phyloP scores from a whole-genome alignment of 2,329 filamentous ascomycete genomes.

The Penicillium italicum region DNA sequence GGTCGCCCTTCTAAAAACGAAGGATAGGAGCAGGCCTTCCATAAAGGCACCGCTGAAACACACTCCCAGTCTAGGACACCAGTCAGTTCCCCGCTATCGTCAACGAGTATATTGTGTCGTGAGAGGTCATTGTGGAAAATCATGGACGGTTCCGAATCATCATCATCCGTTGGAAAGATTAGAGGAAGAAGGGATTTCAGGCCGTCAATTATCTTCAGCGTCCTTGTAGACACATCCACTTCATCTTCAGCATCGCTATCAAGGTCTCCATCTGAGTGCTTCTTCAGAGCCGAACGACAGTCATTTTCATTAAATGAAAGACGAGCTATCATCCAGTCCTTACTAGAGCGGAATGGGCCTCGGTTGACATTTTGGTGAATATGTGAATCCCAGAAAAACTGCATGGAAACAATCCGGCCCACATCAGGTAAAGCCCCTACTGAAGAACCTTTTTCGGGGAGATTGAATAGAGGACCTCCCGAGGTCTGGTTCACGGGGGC shows the following conservation, averaged over 20 bases:
- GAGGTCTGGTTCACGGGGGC: too few species aligned
- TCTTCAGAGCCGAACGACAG: constrained; percentile 5
- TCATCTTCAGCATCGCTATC: constrained; percentile 13
- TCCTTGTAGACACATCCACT: constrained; percentile 11
- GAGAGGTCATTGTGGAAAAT: constrained; percentile 15
- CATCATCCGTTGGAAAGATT: constrained; percentile 2
- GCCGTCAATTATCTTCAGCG: constrained; percentile 5
- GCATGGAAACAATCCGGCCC: constrained; percentile 16
- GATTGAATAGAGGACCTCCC: neutral
- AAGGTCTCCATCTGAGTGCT: constrained; percentile 5
- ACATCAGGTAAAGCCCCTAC: neutral
- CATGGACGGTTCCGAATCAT: constrained; percentile 9
- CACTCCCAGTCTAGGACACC: constrained; percentile 20
- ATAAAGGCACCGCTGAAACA: constrained; percentile 18
- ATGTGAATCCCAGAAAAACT: constrained; percentile 14
- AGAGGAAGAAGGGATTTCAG: constrained; percentile 7
- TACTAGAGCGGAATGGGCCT: constrained; percentile 14
- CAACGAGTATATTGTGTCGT: constrained; percentile 16
- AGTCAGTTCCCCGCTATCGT: constrained; percentile 12
- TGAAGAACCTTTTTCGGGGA: neutral
- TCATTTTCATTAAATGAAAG: constrained; percentile 10
- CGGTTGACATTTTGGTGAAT: constrained; percentile 10
- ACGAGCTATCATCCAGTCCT: constrained; percentile 13
- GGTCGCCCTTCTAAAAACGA: constrained; percentile 4
- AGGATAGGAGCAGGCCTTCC: constrained; percentile 15